Percentiles rank a stretch among this genome's conserved stretches.
Evolutionary conservation across 805 yeast genomes (phyloP).

Genomic region (Hanseniaspora nectarophila): DNA sequence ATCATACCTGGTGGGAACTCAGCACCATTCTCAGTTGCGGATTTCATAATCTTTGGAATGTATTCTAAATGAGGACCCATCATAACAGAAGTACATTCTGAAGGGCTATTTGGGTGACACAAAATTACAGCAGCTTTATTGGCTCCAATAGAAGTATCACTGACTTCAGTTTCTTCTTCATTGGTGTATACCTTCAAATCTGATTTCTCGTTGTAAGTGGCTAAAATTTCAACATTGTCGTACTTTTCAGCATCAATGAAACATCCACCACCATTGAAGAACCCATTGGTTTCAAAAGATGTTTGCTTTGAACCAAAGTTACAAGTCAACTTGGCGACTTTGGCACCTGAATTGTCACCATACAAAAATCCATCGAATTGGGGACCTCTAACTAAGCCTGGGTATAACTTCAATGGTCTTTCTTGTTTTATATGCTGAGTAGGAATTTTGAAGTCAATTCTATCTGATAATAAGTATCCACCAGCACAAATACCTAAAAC

Average conservation of each 20-base stretch:
- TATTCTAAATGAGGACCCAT: slow-evolving; percentile 89
- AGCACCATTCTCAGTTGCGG: slow-evolving; percentile 19
- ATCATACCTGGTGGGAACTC: slow-evolving; percentile 30
- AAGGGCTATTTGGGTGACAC: slow-evolving; percentile 44
- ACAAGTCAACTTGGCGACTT: slow-evolving; percentile 37
- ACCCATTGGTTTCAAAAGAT: slow-evolving; percentile 25
- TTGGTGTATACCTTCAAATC: slow-evolving; percentile 30
- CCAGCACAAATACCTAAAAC: slow-evolving; percentile 92
- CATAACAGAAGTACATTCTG: slow-evolving; percentile 54
- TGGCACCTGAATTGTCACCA: slow-evolving; percentile 63
- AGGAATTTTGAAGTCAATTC: slow-evolving; percentile 78
- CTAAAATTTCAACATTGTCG: slow-evolving; percentile 57
- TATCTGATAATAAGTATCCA: slow-evolving; percentile 65
- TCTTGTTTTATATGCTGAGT: slow-evolving; percentile 59
- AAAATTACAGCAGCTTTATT: slow-evolving; percentile 58
- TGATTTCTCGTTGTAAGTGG: slow-evolving; percentile 42
- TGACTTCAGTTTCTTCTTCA: slow-evolving; percentile 17
- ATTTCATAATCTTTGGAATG: slow-evolving; percentile 40
- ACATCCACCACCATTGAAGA: slow-evolving; percentile 83
- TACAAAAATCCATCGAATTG: slow-evolving; percentile 73
- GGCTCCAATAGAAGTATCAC: slow-evolving; percentile 1
- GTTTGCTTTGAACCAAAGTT: slow-evolving; percentile 20
- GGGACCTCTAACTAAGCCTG: slow-evolving; percentile 74
- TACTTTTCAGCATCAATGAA: slow-evolving; percentile 63
- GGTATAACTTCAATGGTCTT: slow-evolving; percentile 67